Percentiles rank a stretch among this genome's conserved stretches.
phyloP scores from a whole-genome alignment of 192 early-diverging fungal genomes.

The Coemansia pectinata region DNA sequence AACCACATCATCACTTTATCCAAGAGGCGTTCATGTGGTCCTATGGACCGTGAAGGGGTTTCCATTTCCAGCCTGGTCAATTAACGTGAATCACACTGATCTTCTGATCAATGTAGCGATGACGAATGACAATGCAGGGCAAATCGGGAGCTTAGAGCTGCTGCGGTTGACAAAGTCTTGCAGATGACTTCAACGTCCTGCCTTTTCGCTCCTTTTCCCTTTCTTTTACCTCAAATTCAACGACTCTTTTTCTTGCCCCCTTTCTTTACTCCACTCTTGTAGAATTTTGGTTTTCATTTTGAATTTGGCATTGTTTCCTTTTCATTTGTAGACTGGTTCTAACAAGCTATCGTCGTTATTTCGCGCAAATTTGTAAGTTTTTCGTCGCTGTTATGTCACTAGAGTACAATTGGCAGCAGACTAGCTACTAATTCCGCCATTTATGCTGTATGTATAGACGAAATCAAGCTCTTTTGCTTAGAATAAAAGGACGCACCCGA shows the following conservation, averaged over 20 bases:
- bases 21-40: no score
- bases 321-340: conserved; percentile 4
- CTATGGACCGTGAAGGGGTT: no score
- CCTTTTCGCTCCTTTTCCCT: not conserved
- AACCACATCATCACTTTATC: no score
- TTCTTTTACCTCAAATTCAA: not conserved
- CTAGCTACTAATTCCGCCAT: not conserved
- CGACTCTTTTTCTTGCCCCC: not conserved
- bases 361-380: not conserved
- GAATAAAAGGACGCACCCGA: not conserved
- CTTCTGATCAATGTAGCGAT: not conserved
- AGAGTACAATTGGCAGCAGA: not conserved
- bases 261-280: not conserved
- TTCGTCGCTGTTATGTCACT: not conserved
- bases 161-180: not conserved
- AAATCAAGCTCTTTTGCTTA: not conserved
- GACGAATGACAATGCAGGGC: not conserved
- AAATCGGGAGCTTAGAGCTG: not conserved
- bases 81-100: not conserved
- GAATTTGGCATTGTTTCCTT: not conserved
- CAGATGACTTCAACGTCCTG: not conserved
- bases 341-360: not conserved
- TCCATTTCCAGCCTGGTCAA: no score
- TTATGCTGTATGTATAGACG: not conserved
- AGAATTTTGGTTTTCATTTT: not conserved